Percentiles rank a stretch among this genome's conserved stretches.
These are phyloP conservation scores for Taphrina confusa DNA, from an alignment of 1,139 yeast species.

Conservation along the genomic window DNA sequence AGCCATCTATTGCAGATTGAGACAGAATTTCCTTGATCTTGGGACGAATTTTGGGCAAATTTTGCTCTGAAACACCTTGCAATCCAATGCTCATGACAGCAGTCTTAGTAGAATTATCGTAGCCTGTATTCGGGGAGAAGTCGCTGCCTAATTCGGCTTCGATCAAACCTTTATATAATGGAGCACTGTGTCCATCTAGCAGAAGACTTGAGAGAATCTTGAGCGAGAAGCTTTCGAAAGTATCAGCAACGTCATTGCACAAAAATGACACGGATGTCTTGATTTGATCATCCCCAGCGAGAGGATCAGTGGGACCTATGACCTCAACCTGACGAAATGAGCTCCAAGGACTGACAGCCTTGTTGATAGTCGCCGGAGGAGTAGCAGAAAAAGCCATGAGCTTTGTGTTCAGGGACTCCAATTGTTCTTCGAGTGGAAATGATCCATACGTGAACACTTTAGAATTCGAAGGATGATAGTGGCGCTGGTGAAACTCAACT, in stretches of 20 bases:
- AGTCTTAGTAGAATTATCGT: constrained; percentile 77
- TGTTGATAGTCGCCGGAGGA: constrained; percentile 38
- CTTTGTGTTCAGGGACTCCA: constrained; percentile 58
- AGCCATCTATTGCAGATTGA: constrained; percentile 48
- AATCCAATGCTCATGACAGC: constrained; percentile 82
- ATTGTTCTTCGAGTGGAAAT: constrained; percentile 63
- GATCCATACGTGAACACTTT: constrained; percentile 86
- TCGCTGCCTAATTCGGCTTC: constrained; percentile 86
- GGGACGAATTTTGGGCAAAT: constrained; percentile 53
- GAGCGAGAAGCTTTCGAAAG: constrained; percentile 71
- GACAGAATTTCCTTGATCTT: constrained; percentile 51
- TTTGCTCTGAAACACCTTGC: constrained; percentile 65
- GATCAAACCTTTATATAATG: constrained; percentile 77
- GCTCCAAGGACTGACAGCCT: constrained; percentile 46
- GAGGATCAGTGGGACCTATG: constrained; percentile 80
- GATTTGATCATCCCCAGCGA: constrained; percentile 71
- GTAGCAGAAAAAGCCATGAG: constrained; percentile 54
- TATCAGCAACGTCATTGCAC: constrained; percentile 70
- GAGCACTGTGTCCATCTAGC: constrained; percentile 90
- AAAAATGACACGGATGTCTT: constrained; percentile 87
- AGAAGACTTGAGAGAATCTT: constrained; percentile 69
- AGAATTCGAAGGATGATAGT: constrained; percentile 90
- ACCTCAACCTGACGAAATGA: constrained; percentile 49
- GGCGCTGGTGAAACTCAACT: constrained; percentile 66
- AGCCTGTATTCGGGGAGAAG: constrained; percentile 82